phyloP scores from a whole-genome alignment of 2,329 filamentous ascomycete genomes.

The Drechslerella stenobrocha region DNA sequence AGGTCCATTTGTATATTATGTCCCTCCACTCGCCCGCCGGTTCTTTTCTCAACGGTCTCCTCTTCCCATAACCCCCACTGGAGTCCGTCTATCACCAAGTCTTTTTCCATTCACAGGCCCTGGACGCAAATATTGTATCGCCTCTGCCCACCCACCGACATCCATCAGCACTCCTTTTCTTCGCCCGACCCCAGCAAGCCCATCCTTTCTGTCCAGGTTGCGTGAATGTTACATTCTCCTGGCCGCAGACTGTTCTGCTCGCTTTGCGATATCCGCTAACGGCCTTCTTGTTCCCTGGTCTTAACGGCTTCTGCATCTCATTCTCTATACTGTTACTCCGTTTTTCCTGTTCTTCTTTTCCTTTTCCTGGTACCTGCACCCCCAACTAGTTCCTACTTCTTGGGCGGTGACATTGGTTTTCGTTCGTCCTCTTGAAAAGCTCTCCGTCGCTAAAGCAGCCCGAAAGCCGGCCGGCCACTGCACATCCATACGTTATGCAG shows the following conservation, averaged over 20 bases:
- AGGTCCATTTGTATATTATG: conserved; percentile 39
- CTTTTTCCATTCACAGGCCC: conserved; percentile 29
- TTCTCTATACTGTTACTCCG: conserved; percentile 20
- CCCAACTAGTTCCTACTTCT: too few relatives aligned
- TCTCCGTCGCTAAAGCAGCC: conserved; percentile 20
- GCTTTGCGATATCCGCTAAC: conserved; percentile 48
- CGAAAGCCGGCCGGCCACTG: conserved; percentile 35
- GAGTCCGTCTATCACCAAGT: conserved; percentile 35
- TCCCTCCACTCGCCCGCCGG: conserved; percentile 47
- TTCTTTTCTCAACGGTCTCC: conserved; percentile 45
- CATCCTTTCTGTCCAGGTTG: conserved; percentile 36
- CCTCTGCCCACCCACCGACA: conserved; percentile 39
- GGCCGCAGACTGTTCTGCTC: conserved; percentile 47
- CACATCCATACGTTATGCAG: conserved; percentile 49
- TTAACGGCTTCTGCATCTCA: conserved; percentile 8
- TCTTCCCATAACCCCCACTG: conserved; percentile 43
- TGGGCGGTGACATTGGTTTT: background rate
- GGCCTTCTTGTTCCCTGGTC: background rate
- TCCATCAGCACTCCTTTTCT: conserved; percentile 24
- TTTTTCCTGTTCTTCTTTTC: conserved; percentile 14
- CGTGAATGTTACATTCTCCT: conserved; percentile 48
- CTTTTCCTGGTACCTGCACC: background rate
- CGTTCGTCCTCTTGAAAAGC: conserved; percentile 26
- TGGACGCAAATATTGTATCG: conserved; percentile 17
- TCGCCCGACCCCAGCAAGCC: conserved; percentile 15